A percentile compares a stretch with the other conserved stretches of the same genome.
phyloP scores from a whole-genome alignment of 257 asterid species.

The Solanum etuberosum region DNA sequence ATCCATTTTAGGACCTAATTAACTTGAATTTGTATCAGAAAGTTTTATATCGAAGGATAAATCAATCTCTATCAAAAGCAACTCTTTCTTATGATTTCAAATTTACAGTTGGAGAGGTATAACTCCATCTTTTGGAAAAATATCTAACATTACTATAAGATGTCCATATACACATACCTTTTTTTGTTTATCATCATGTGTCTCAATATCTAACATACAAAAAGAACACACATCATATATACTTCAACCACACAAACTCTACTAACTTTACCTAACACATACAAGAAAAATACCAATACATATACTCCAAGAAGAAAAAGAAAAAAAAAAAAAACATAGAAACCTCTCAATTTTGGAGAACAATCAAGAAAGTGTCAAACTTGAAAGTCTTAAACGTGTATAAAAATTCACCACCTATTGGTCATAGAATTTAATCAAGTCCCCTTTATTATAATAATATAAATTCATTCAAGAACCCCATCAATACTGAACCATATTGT shows the following conservation, averaged over 20 bases:
- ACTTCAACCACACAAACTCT: neutral
- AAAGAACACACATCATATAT: neutral
- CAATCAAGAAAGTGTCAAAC: neutral
- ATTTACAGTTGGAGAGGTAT: neutral
- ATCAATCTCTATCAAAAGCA: neutral
- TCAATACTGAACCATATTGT: neutral
- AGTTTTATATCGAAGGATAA: neutral
- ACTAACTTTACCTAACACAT: neutral
- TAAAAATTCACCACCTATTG: neutral
- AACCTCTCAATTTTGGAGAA: neutral
- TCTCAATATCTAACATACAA: neutral
- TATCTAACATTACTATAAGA: neutral
- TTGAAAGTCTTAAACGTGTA: neutral
- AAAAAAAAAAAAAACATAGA: neutral
- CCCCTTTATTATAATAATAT: neutral
- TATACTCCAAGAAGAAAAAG: neutral
- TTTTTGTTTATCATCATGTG: neutral
- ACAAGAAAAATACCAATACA: neutral
- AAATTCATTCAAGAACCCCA: neutral
- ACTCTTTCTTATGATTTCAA: neutral
- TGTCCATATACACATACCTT: neutral
- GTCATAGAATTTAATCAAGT: neutral
- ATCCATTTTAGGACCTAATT: neutral
- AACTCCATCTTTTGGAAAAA: neutral
- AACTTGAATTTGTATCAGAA: neutral